Percentiles rank a stretch among this genome's conserved stretches.
Conservation (phyloP, 192 early-diverging fungal species). For the Mortierella antarctica region DNA sequence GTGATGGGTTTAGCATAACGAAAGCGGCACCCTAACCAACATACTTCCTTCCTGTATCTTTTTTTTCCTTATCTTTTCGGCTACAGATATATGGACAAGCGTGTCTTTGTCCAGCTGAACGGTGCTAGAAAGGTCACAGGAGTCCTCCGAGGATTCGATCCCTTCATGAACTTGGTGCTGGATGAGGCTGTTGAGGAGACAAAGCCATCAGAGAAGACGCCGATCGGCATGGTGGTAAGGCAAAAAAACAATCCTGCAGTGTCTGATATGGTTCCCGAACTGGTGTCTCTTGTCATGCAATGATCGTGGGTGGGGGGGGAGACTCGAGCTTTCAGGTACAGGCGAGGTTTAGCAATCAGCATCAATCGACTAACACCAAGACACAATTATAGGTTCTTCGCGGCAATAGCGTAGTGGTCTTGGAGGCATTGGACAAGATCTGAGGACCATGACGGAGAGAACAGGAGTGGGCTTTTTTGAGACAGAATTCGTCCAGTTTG, state of each 20-base stretch:
- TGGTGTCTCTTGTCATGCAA: too few species aligned
- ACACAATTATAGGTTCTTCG: slow-evolving; percentile 65
- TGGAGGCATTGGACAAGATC: slow-evolving; percentile 79
- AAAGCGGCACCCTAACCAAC: not conserved
- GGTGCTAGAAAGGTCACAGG: slow-evolving; percentile 92
- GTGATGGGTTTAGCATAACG: not conserved
- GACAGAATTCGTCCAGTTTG: too few species aligned
- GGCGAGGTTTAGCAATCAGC: not conserved
- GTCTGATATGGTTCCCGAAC: too few species aligned
- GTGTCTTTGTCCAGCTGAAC: slow-evolving; percentile 90
- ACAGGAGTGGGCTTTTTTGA: too few species aligned
- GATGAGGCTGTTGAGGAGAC: slow-evolving; percentile 90
- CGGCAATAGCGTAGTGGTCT: slow-evolving; percentile 78
- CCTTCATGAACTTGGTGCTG: slow-evolving; percentile 99
- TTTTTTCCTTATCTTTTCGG: not conserved
- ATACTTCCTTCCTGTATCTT: too few species aligned
- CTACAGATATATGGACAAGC: slow-evolving; percentile 78
- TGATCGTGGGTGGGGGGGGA: too few species aligned
- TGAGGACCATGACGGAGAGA: too few species aligned
- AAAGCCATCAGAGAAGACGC: slow-evolving; percentile 69
- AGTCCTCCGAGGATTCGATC: slow-evolving; percentile 96
- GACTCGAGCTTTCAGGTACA: not conserved
- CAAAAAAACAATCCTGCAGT: too few species aligned
- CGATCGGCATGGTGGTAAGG: slow-evolving; percentile 90
- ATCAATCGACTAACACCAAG: too few species aligned